Percentiles rank a stretch among this genome's conserved stretches.
phyloP scores from a whole-genome alignment of 495 filamentous ascomycete genomes.

The Annulohypoxylon nitens region DNA sequence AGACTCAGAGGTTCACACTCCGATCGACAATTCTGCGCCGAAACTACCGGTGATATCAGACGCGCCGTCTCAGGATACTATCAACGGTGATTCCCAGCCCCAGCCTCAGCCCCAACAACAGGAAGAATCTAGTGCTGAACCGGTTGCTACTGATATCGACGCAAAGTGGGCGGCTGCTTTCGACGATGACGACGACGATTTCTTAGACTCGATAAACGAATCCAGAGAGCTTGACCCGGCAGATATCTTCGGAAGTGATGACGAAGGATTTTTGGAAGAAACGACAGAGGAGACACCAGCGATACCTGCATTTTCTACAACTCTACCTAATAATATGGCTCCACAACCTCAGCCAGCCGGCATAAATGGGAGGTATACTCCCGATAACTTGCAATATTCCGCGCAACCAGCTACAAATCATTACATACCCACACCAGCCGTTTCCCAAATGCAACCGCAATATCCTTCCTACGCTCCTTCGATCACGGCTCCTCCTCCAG shows the following conservation, averaged over 20 bases:
- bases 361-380: constrained; percentile 55
- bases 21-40: constrained; percentile 44
- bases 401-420: constrained; percentile 52
- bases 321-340: constrained; percentile 46
- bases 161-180: constrained; percentile 88
- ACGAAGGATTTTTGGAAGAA: constrained; percentile 79
- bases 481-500: constrained; percentile 58
- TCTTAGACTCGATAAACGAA: constrained; percentile 54
- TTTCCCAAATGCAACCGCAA: constrained; percentile 46
- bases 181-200: constrained; percentile 79
- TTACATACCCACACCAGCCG: constrained; percentile 50
- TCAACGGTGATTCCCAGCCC: constrained; percentile 51
- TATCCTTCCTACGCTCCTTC: constrained; percentile 56
- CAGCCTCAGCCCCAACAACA: constrained; percentile 48
- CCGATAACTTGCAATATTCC: constrained; percentile 48
- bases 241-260: constrained; percentile 75
- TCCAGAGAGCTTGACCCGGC: constrained; percentile 63
- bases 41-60: constrained; percentile 36
- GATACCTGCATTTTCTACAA: constrained; percentile 30
- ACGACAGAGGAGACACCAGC: constrained; percentile 52
- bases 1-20: constrained; percentile 48
- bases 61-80: constrained; percentile 32
- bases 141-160: constrained; percentile 67
- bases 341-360: constrained; percentile 50
- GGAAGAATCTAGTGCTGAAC: constrained; percentile 31